A percentile compares a stretch with the other conserved stretches of the same genome.
These are phyloP conservation scores for Steccherinum ochraceum DNA, from an alignment of 768 basidiomycete genomes.

Conservation along the genomic window DNA sequence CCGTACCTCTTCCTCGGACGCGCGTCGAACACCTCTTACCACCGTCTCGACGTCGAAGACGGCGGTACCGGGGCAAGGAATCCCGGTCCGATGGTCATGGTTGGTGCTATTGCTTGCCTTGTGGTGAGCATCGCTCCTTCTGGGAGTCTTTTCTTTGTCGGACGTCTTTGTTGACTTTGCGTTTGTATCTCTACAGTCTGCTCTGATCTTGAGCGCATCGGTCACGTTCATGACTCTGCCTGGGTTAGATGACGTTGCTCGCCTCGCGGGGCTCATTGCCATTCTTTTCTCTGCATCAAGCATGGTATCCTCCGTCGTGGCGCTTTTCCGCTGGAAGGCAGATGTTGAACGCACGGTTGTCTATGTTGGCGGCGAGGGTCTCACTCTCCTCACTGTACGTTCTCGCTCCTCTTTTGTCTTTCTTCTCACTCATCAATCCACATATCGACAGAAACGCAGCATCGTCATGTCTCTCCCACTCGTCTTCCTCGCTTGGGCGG, in stretches of 20 bases:
- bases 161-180: constrained; percentile 2
- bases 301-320: constrained; percentile 62
- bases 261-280: constrained; percentile 61
- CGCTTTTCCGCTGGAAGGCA: constrained; percentile 63
- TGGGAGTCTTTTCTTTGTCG: not conserved
- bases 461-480: constrained; percentile 67
- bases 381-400: constrained; percentile 47
- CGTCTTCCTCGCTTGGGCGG: constrained; percentile 66
- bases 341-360: constrained; percentile 50
- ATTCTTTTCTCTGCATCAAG: constrained; percentile 64
- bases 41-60: constrained; percentile 51
- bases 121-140: constrained; percentile 15
- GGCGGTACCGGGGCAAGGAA: constrained; percentile 35
- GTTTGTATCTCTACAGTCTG: constrained; percentile 43
- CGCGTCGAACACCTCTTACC: constrained; percentile 25
- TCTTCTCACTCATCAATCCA: constrained; percentile 6
- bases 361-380: constrained; percentile 43
- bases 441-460: constrained; percentile 41
- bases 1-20: constrained; percentile 70
- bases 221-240: constrained; percentile 79
- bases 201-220: constrained; percentile 73
- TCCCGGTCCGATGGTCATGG: constrained; percentile 51
- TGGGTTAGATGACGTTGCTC: constrained; percentile 56
- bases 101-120: constrained; percentile 48
- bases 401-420: constrained; percentile 2